Evolutionary conservation across 2,329 filamentous ascomycete genomes (phyloP).

Genomic region (Colletotrichum tabaci): DNA sequence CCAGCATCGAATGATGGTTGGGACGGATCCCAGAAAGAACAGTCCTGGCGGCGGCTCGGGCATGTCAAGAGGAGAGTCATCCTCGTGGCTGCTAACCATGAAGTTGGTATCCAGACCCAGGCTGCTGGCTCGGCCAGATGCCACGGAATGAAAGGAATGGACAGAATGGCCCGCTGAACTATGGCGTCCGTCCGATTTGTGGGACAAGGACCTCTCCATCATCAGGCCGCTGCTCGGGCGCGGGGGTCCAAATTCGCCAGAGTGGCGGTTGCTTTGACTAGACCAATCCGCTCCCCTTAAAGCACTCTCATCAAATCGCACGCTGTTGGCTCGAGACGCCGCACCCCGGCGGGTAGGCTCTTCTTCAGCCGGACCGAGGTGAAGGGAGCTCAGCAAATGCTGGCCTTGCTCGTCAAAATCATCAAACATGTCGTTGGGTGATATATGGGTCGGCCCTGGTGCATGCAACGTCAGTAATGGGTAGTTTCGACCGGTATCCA

Average conservation of each 20-base stretch:
- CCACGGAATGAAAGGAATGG: constrained; percentile 76
- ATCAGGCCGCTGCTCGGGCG: constrained; percentile 87
- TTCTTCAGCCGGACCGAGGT: constrained; percentile 86
- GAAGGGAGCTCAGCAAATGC: constrained; percentile 83
- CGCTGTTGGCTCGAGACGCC: constrained; percentile 94
- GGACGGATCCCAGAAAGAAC: constrained; percentile 88
- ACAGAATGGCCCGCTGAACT: constrained; percentile 86
- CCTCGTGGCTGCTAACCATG: constrained; percentile 70
- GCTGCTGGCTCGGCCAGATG: constrained; percentile 88
- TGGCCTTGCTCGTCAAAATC: constrained; percentile 90
- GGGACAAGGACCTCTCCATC: constrained; percentile 92
- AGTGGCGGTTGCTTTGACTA: constrained; percentile 82
- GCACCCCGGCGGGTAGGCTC: constrained; percentile 87
- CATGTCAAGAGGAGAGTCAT: constrained; percentile 79
- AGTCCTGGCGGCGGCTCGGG: constrained; percentile 86
- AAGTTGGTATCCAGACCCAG: constrained; percentile 85
- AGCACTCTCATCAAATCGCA: constrained; percentile 96
- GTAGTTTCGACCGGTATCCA: not conserved
- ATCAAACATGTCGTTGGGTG: constrained; percentile 88
- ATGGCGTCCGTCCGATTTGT: constrained; percentile 95
- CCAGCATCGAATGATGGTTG: constrained; percentile 97
- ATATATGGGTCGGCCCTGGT: constrained; percentile 83
- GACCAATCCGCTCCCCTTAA: constrained; percentile 90
- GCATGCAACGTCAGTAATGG: constrained; percentile 43
- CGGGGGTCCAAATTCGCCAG: constrained; percentile 83